Evolutionary conservation across 495 filamentous ascomycete genomes (phyloP).

Genomic region (Neurospora pannonica): DNA sequence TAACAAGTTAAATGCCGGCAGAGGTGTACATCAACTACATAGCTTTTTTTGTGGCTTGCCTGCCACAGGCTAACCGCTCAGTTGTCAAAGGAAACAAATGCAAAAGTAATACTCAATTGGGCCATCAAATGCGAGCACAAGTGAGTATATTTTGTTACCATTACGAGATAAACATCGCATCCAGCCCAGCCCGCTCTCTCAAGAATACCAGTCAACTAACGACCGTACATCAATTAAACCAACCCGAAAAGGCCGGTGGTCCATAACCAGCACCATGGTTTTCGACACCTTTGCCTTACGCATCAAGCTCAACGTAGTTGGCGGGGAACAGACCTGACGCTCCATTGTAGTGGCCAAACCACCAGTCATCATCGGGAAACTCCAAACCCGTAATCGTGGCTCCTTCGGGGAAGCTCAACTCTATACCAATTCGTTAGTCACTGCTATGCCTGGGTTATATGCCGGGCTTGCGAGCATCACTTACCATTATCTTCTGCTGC

Average conservation of each 20-base stretch:
- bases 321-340: constrained; percentile 84
- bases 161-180: background rate
- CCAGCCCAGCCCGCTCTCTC: background rate
- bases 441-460: background rate
- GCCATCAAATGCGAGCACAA: background rate
- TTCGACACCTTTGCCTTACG: constrained; percentile 23
- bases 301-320: constrained; percentile 65
- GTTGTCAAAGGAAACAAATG: background rate
- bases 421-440: constrained; percentile 21
- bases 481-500: constrained; percentile 88
- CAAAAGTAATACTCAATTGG: background rate
- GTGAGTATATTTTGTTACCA: background rate
- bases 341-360: constrained; percentile 78
- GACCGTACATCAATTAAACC: background rate
- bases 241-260: background rate
- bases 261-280: background rate
- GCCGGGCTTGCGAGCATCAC: constrained; percentile 1
- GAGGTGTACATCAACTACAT: background rate
- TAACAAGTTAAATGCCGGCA: no score
- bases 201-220: background rate
- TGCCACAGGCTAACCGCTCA: background rate
- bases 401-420: constrained; percentile 86
- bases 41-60: background rate
- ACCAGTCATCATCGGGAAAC: constrained; percentile 99
- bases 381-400: constrained; percentile 64